These are phyloP conservation scores for Irpex lacteus DNA, from an alignment of 1,284 basidiomycete species.

Conservation along the genomic window DNA sequence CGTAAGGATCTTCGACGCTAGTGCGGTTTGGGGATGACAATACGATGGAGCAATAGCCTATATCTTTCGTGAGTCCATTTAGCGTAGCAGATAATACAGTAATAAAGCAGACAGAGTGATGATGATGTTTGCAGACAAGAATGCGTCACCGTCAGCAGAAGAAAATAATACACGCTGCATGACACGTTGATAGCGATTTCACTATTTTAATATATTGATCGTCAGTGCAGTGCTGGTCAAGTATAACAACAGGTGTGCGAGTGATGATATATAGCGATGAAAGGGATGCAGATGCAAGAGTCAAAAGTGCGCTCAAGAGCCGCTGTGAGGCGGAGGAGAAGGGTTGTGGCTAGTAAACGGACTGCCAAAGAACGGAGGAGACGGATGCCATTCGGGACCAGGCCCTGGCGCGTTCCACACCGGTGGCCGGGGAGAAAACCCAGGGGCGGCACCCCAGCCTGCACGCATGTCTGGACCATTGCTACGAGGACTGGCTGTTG, in stretches of 20 bases:
- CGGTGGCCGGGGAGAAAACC: slow-evolving; percentile 36
- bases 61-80: not conserved
- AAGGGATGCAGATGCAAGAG: slow-evolving; percentile 8
- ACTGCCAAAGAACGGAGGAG: slow-evolving; percentile 42
- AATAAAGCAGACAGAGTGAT: not conserved
- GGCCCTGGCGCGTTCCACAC: slow-evolving; percentile 35
- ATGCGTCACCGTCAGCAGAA: not conserved
- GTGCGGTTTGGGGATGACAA: not conserved
- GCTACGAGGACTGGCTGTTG: slow-evolving; percentile 41
- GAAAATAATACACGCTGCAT: not conserved
- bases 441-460: slow-evolving; percentile 38
- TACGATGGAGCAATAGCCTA: not conserved
- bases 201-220: slow-evolving; percentile 8
- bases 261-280: slow-evolving; percentile 19
- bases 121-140: not conserved
- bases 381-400: slow-evolving; percentile 44
- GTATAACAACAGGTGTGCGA: slow-evolving; percentile 27
- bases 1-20: not conserved
- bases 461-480: slow-evolving; percentile 25
- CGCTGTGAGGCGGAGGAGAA: slow-evolving; percentile 52
- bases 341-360: slow-evolving; percentile 44
- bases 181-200: not conserved
- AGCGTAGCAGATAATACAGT: not conserved
- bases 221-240: slow-evolving; percentile 25
- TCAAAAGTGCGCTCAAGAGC: slow-evolving; percentile 34